Percentiles rank a stretch among this genome's conserved stretches.
These are phyloP conservation scores for Kurtzmaniella fragi DNA, from an alignment of 805 yeast species.

Conservation along the genomic window DNA sequence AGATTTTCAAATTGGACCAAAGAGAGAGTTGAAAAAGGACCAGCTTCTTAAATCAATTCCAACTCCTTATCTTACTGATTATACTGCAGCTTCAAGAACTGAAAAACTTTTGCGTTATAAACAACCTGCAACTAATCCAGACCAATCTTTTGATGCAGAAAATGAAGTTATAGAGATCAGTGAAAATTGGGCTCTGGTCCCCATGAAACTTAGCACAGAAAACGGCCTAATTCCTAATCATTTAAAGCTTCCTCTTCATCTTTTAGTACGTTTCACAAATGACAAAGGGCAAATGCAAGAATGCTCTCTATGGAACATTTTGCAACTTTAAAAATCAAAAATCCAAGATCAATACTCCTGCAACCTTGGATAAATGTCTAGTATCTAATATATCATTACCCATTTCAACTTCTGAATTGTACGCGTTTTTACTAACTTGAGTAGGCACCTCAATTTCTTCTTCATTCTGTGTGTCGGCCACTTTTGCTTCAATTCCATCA, in stretches of 20 bases:
- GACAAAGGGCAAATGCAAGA: not conserved
- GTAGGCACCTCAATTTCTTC: conserved; percentile 15
- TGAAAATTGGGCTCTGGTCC: conserved; percentile 32
- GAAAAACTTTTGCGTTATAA: conserved; percentile 23
- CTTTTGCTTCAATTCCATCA: conserved; percentile 6
- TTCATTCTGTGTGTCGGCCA: conserved; percentile 8
- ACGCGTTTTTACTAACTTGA: conserved; percentile 11
- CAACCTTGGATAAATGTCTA: conserved; percentile 48
- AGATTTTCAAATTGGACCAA: conserved; percentile 12
- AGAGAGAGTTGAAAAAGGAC: conserved; percentile 13
- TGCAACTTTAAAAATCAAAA: conserved; percentile 25
- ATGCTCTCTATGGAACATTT: not conserved
- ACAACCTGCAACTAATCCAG: conserved; percentile 9
- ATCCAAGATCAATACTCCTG: conserved; percentile 55
- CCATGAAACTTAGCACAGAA: conserved; percentile 14
- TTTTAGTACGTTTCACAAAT: conserved; percentile 11
- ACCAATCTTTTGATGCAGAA: conserved; percentile 11
- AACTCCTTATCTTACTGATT: conserved; percentile 23
- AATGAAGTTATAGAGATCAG: conserved; percentile 12
- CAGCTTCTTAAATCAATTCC: conserved; percentile 27
- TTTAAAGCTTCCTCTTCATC: conserved; percentile 25
- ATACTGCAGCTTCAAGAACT: conserved; percentile 24
- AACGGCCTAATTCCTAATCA: not conserved
- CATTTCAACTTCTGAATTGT: conserved; percentile 6
- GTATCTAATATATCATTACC: conserved; percentile 42